Evolutionary conservation across 345 rosid species (phyloP).

Genomic region (Pelargonium nanum): DNA sequence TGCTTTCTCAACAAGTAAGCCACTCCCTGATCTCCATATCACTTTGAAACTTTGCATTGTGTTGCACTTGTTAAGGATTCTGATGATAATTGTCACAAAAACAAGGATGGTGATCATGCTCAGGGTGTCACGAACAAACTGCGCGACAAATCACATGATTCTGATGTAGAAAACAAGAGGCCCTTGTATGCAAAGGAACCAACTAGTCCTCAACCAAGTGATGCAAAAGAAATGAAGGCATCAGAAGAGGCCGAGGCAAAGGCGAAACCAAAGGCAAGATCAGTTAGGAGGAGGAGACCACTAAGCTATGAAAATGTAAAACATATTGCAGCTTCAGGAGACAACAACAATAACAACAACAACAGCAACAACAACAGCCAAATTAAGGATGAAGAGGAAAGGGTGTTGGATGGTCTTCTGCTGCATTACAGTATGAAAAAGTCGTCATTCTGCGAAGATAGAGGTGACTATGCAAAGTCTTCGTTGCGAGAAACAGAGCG

Average conservation of each 20-base stretch:
- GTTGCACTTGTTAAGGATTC: not conserved
- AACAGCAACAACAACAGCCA: too few relatives aligned
- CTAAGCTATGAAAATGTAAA: not conserved
- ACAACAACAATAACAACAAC: too few relatives aligned
- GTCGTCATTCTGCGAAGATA: not conserved
- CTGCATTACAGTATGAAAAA: not conserved
- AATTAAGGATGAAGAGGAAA: not conserved
- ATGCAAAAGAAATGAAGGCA: not conserved
- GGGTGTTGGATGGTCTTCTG: not conserved
- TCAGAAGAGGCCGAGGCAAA: not conserved
- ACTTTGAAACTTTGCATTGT: too few relatives aligned
- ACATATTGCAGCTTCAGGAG: too few relatives aligned
- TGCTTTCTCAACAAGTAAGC: constrained; percentile 32
- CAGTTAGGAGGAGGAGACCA: not conserved
- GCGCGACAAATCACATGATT: too few relatives aligned
- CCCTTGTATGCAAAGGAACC: too few relatives aligned
- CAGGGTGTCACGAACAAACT: too few relatives aligned
- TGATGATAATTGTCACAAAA: too few relatives aligned
- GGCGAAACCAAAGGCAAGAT: not conserved
- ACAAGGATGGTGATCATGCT: too few relatives aligned
- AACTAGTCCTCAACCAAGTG: too few relatives aligned
- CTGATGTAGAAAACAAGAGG: too few relatives aligned
- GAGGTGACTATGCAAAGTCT: not conserved
- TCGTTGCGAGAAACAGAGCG: not conserved
- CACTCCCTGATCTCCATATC: too few relatives aligned